phyloP scores from a whole-genome alignment of 768 basidiomycete genomes.

The Butyriboletus loyo region DNA sequence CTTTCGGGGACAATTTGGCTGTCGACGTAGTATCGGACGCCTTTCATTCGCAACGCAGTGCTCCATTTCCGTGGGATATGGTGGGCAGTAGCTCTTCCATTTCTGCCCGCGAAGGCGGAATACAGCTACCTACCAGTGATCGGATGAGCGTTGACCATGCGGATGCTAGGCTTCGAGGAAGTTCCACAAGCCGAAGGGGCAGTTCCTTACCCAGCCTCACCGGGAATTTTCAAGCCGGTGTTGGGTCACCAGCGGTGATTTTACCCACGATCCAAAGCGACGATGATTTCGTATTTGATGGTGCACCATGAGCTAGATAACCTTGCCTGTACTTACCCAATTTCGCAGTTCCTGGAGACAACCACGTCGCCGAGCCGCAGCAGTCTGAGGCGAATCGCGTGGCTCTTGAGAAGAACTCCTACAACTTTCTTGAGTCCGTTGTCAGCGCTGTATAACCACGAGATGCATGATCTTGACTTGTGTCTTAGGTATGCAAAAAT shows the following conservation, averaged over 20 bases:
- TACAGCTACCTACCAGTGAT: constrained; percentile 38
- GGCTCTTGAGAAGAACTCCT: constrained; percentile 71
- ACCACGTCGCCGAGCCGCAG: constrained; percentile 43
- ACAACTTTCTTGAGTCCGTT: constrained; percentile 76
- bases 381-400: constrained; percentile 53
- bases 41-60: constrained; percentile 59
- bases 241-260: constrained; percentile 52
- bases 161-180: constrained; percentile 52
- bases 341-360: constrained; percentile 27
- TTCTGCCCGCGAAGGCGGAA: constrained; percentile 35
- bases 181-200: constrained; percentile 52
- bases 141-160: constrained; percentile 49
- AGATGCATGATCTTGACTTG: constrained; percentile 10
- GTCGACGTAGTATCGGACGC: constrained; percentile 41
- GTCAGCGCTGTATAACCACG: neutral
- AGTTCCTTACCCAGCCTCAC: constrained; percentile 55
- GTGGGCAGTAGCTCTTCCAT: constrained; percentile 65
- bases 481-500: constrained; percentile 67
- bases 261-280: constrained; percentile 40
- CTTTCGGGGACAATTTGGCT: constrained; percentile 48
- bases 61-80: constrained; percentile 83
- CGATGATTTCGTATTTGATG: constrained; percentile 67
- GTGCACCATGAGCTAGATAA: constrained; percentile 34
- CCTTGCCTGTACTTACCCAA: constrained; percentile 11
- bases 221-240: constrained; percentile 40